These are phyloP conservation scores for Fusarium avenaceum DNA, from an alignment of 2,329 filamentous ascomycete species.

Conservation along the genomic window DNA sequence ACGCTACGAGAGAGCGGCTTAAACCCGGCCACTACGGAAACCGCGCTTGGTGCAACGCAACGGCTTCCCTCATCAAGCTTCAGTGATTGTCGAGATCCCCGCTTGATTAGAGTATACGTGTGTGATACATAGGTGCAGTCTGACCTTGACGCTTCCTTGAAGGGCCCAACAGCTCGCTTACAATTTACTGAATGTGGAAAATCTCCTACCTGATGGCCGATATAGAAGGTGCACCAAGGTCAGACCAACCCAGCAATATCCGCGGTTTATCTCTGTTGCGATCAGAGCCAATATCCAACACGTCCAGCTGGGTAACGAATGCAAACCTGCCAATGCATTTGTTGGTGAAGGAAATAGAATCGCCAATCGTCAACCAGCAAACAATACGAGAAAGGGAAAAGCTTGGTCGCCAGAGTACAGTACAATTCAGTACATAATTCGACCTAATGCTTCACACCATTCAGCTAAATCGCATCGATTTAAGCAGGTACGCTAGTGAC, in stretches of 20 bases:
- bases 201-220: neutral
- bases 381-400: conserved; percentile 40
- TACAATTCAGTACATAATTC: conserved; percentile 13
- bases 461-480: conserved; percentile 26
- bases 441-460: conserved; percentile 17
- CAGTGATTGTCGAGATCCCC: conserved; percentile 23
- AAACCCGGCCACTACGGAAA: conserved; percentile 40
- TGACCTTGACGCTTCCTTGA: conserved; percentile 18
- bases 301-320: conserved; percentile 1
- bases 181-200: conserved; percentile 1
- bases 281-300: neutral
- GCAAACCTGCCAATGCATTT: conserved; percentile 14
- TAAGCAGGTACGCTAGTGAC: conserved; percentile 21
- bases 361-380: conserved; percentile 16
- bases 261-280: neutral
- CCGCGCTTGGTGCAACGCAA: conserved; percentile 35
- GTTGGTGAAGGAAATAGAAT: conserved; percentile 39
- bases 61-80: conserved; percentile 7
- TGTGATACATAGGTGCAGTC: conserved; percentile 22
- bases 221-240: conserved; percentile 4
- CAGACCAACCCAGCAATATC: neutral
- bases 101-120: conserved; percentile 41
- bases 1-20: conserved; percentile 17
- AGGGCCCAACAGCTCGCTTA: conserved; percentile 23
- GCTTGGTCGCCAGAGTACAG: conserved; percentile 13